Conservation (phyloP, 2,329 filamentous ascomycete genomes). For the Laburnicola sp. region DNA sequence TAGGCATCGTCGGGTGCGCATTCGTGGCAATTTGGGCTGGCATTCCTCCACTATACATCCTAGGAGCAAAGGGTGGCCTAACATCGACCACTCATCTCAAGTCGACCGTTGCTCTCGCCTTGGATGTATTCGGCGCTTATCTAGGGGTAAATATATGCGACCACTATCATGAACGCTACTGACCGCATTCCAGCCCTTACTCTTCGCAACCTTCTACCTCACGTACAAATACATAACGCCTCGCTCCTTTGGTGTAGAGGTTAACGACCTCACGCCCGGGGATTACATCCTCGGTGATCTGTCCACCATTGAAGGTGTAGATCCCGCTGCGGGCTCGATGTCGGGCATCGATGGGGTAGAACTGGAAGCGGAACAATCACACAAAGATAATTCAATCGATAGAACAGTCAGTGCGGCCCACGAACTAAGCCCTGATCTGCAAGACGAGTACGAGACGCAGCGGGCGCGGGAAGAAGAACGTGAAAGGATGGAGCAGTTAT, state of each 20-base stretch:
- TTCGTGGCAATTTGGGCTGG: constrained; percentile 33
- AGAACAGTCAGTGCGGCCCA: background rate
- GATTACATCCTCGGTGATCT: constrained; percentile 26
- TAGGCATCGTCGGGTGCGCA: constrained; percentile 30
- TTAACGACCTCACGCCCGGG: constrained; percentile 20
- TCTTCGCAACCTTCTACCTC: constrained; percentile 23
- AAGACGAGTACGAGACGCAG: constrained; percentile 19
- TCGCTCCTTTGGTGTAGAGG: constrained; percentile 18
- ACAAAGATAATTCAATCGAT: too few relatives aligned
- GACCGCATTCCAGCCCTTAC: constrained; percentile 11
- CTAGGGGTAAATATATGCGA: constrained; percentile 22
- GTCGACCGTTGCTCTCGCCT: constrained; percentile 19
- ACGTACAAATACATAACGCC: constrained; percentile 25
- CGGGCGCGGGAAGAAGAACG: constrained; percentile 16
- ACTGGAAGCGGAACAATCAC: constrained; percentile 11
- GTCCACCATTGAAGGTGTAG: constrained; percentile 19
- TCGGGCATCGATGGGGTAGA: constrained; percentile 4
- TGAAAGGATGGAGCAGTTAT: constrained; percentile 14
- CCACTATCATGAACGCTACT: background rate
- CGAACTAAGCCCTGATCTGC: constrained; percentile 13
- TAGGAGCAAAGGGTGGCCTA: constrained; percentile 19
- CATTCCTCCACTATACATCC: constrained; percentile 29
- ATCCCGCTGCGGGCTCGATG: background rate
- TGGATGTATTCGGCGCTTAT: constrained; percentile 31
- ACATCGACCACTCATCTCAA: constrained; percentile 16